Base-by-base conservation (phyloP, 176 grass and related monocot genomes). In the Oryza glumipatula region DNA sequence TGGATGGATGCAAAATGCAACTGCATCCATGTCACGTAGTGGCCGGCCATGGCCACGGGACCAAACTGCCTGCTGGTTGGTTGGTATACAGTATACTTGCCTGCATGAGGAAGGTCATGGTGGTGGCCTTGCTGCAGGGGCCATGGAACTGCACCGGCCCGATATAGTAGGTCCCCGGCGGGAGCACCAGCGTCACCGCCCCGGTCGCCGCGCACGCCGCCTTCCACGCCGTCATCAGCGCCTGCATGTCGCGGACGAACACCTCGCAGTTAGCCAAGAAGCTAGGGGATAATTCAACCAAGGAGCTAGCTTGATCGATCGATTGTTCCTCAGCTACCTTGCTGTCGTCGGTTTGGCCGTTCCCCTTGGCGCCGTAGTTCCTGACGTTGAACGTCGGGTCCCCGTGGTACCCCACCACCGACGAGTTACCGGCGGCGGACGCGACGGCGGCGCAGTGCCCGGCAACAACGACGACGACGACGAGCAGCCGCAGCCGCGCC, bases 141-240 rank as follows among this genome's bases (percentile, higher is more conserved):
- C 92, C 89, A 10, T 41, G 80, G 66, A 94, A 94, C 52, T 89
- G 68, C 54, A 88, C 76, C 15, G 89, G 89, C 0, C 86, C 82
- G 23, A 87, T 38, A 69, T 80, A 47, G 78, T 89, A 94, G 0
- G 80, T 84, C 66, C 89, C 89, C 7, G 74, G n/a, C 12, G 86
- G 86, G 51, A 89, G 45, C 74, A 78, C 46, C 43, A 89, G 6
- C 21, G 71, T 87, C 48, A 91, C 92, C 11, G 28, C 80, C 4
- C 89, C 92, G 0, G 72, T 72, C 21, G 86, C 16, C 22, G 21
- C 26, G 36, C 92, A 91, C 22, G 86, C 92, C 36, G 80, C 83
- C 52, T 87, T 78, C 89, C 92, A 94, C 35, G 89, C 71, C 9
- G 77, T 9, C 83, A 88, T 58, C 69, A 91, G 78, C 5, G 92